These are phyloP conservation scores for Colletotrichum sp. DNA, from an alignment of 2,329 filamentous ascomycete species.

Conservation along the genomic window DNA sequence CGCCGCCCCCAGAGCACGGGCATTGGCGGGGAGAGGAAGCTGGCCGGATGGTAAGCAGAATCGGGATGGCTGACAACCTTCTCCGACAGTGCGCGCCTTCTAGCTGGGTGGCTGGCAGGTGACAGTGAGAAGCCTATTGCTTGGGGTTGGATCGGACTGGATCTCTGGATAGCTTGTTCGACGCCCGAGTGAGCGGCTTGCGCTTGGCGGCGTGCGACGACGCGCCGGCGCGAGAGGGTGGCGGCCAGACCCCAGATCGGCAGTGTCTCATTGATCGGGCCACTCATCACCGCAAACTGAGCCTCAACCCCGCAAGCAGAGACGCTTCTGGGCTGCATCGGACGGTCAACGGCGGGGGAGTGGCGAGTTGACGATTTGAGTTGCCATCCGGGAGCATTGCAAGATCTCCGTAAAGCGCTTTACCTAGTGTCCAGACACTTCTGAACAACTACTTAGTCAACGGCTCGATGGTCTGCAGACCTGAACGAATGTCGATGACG, in stretches of 20 bases:
- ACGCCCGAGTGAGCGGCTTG: not conserved
- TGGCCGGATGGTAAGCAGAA: not conserved
- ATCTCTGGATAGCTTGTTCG: not conserved
- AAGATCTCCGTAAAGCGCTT: not conserved
- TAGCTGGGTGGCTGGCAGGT: not conserved
- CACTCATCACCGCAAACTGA: not conserved
- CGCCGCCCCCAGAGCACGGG: not conserved
- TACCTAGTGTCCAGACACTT: not conserved
- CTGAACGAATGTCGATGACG: not conserved
- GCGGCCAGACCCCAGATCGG: conserved; percentile 3
- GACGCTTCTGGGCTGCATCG: not conserved
- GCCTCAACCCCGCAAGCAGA: not conserved
- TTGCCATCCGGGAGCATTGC: not conserved
- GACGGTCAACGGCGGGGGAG: not conserved
- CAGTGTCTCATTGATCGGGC: not conserved
- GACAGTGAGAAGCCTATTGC: not conserved
- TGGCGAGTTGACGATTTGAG: not conserved
- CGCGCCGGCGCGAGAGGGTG: not conserved
- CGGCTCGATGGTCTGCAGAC: not conserved
- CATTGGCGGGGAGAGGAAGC: not conserved
- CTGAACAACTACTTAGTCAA: not conserved
- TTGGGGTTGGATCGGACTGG: not conserved
- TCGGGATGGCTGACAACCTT: conserved; percentile 17
- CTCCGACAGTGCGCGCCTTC: not conserved
- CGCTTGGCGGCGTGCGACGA: not conserved